A percentile compares a stretch with the other conserved stretches of the same genome.
Conservation (phyloP, 495 filamentous ascomycete genomes). For the Tuber melanosporum region DNA sequence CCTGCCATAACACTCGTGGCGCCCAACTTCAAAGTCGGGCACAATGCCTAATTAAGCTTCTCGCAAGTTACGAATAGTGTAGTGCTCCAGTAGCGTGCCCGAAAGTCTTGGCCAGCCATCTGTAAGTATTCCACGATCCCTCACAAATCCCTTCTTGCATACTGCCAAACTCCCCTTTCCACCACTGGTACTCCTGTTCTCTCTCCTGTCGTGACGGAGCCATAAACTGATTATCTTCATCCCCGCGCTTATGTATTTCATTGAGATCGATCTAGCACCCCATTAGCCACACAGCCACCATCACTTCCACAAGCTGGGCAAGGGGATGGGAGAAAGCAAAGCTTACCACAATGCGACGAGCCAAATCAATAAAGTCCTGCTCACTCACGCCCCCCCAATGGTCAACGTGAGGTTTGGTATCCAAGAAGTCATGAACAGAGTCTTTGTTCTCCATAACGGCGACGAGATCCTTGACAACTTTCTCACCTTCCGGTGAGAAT, state of each 20-base stretch:
- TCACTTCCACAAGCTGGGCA: not conserved
- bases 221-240: not conserved
- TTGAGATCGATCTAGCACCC: not conserved
- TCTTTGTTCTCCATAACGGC: slow-evolving; percentile 20
- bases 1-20: too few relatives aligned
- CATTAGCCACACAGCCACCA: not conserved
- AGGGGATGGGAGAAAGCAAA: not conserved
- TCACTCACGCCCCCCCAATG: slow-evolving; percentile 23
- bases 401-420: slow-evolving; percentile 31
- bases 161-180: too few relatives aligned
- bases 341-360: not conserved
- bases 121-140: too few relatives aligned
- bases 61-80: too few relatives aligned
- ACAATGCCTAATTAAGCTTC: too few relatives aligned
- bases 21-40: too few relatives aligned
- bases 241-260: not conserved
- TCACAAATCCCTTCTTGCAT: too few relatives aligned
- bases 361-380: slow-evolving; percentile 18
- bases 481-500: slow-evolving; percentile 8
- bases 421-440: slow-evolving; percentile 21
- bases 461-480: slow-evolving; percentile 16
- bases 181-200: too few relatives aligned
- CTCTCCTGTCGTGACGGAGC: not conserved
- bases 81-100: too few relatives aligned
- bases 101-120: too few relatives aligned